Evolutionary conservation across 2,329 filamentous ascomycete genomes (phyloP).

Genomic region (Sporothrix schenckii): DNA sequence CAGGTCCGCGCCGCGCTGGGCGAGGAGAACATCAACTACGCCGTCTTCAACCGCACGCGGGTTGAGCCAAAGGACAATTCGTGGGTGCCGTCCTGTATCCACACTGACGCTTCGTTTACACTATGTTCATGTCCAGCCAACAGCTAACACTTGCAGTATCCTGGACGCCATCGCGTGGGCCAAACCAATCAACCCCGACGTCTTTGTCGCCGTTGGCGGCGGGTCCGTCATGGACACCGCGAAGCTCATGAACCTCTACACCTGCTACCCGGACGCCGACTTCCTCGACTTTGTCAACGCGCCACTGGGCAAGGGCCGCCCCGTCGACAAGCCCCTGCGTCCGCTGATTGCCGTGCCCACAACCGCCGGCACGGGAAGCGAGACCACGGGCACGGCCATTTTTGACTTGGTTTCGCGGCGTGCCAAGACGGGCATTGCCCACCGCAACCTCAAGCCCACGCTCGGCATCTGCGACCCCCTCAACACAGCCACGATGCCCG

Average conservation of each 20-base stretch:
- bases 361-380: slow-evolving; percentile 83
- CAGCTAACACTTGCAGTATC: slow-evolving; percentile 56
- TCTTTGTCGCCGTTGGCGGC: slow-evolving; percentile 87
- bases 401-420: slow-evolving; percentile 90
- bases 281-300: slow-evolving; percentile 99
- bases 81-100: slow-evolving; percentile 51
- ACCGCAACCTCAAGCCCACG: slow-evolving; percentile 92
- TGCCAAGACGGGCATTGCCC: slow-evolving; percentile 94
- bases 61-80: slow-evolving; percentile 95
- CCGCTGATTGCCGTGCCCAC: slow-evolving; percentile 84
- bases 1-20: slow-evolving; percentile 81
- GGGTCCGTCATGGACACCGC: slow-evolving; percentile 98
- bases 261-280: slow-evolving; percentile 84
- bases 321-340: slow-evolving; percentile 69
- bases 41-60: slow-evolving; percentile 77
- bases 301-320: slow-evolving; percentile 80
- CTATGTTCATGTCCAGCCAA: too few relatives aligned
- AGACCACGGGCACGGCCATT: slow-evolving; percentile 97
- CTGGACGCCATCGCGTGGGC: slow-evolving; percentile 86
- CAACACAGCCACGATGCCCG: slow-evolving; percentile 95
- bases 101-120: too few relatives aligned
- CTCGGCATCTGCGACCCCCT: slow-evolving; percentile 83
- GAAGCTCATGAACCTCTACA: slow-evolving; percentile 98
- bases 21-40: slow-evolving; percentile 76
- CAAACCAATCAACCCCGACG: slow-evolving; percentile 79